Percentiles rank a stretch among this genome's conserved stretches.
These are phyloP conservation scores for Clonostachys chloroleuca DNA, from an alignment of 2,329 filamentous ascomycete species.

Conservation along the genomic window DNA sequence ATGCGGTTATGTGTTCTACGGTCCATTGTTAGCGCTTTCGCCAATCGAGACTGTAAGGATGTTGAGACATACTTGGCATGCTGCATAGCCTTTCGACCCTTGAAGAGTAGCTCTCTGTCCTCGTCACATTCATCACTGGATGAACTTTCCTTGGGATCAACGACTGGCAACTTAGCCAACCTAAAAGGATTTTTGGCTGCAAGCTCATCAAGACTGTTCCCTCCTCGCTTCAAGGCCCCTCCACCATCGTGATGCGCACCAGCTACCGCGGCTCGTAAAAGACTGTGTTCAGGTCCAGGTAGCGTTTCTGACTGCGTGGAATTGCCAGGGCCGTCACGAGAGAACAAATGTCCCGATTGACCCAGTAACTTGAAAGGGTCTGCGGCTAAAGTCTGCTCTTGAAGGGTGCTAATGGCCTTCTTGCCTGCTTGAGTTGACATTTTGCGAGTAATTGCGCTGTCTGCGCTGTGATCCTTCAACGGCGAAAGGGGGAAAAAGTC, in stretches of 20 bases:
- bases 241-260: too few species aligned
- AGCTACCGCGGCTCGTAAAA: too few species aligned
- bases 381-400: slow-evolving; percentile 2
- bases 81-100: slow-evolving; percentile 21
- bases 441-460: not conserved
- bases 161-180: too few species aligned
- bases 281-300: slow-evolving; percentile 4
- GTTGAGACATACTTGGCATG: slow-evolving; percentile 21
- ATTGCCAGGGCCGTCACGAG: slow-evolving; percentile 14
- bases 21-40: slow-evolving; percentile 11
- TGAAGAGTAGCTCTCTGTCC: slow-evolving; percentile 27
- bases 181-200: too few species aligned
- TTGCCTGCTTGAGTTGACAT: not conserved
- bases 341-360: slow-evolving; percentile 6
- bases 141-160: slow-evolving; percentile 12
- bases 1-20: slow-evolving; percentile 36
- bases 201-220: too few species aligned
- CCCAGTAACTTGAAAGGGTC: slow-evolving; percentile 14
- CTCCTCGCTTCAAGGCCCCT: too few species aligned
- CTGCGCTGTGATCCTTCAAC: slow-evolving; percentile 20
- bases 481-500: slow-evolving; percentile 59
- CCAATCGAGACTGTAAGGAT: slow-evolving; percentile 5
- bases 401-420: not conserved
- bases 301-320: slow-evolving; percentile 25
- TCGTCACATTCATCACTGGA: slow-evolving; percentile 24